Percentiles rank a stretch among this genome's conserved stretches.
Evolutionary conservation across 768 basidiomycete species (phyloP).

Genomic region (Podaxis mareebaensis): DNA sequence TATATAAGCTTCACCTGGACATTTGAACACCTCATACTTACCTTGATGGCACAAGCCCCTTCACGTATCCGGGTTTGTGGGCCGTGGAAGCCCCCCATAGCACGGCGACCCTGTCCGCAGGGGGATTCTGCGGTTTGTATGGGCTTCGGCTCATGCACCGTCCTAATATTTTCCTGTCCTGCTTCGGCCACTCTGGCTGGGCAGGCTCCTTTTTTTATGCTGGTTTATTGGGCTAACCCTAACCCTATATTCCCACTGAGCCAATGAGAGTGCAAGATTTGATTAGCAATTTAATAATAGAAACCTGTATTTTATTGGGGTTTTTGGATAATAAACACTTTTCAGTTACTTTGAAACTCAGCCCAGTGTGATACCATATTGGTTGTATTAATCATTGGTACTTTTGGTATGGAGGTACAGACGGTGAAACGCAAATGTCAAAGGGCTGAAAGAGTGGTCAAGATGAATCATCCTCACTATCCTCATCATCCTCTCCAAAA

Average conservation of each 20-base stretch:
- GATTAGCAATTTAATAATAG: neutral
- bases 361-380: too few relatives aligned
- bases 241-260: slow-evolving; percentile 32
- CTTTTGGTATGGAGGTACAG: too few relatives aligned
- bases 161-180: slow-evolving; percentile 77
- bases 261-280: neutral
- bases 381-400: too few relatives aligned
- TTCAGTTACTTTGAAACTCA: too few relatives aligned
- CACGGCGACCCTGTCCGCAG: slow-evolving; percentile 63
- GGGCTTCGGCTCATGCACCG: slow-evolving; percentile 71
- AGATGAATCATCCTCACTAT: slow-evolving; percentile 15
- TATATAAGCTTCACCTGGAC: slow-evolving; percentile 22
- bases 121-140: slow-evolving; percentile 54
- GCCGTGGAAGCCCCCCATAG: slow-evolving; percentile 51
- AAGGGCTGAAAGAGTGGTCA: neutral
- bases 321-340: neutral
- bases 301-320: neutral
- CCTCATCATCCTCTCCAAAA: slow-evolving; percentile 41
- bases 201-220: slow-evolving; percentile 41
- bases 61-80: slow-evolving; percentile 48
- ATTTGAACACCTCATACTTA: slow-evolving; percentile 43
- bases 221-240: slow-evolving; percentile 37
- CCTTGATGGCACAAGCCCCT: slow-evolving; percentile 53
- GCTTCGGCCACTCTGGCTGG: slow-evolving; percentile 60
- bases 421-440: neutral